A percentile compares a stretch with the other conserved stretches of the same genome.
Conservation (phyloP, 768 basidiomycete species). For the Lentinula aciculospora region DNA sequence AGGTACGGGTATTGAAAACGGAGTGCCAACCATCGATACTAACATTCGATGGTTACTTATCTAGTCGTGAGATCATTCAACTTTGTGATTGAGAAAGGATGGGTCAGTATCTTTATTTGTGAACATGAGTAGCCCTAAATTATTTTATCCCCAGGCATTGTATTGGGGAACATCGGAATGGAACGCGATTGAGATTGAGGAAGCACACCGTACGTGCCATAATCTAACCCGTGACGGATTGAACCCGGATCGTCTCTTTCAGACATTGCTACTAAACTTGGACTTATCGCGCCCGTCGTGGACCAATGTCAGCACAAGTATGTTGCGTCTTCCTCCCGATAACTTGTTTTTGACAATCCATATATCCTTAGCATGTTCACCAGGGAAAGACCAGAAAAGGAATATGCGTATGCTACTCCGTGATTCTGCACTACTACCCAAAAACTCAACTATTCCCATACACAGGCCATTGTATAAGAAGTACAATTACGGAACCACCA, state of each 20-base stretch:
- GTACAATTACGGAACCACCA: slow-evolving; percentile 63
- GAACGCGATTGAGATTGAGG: slow-evolving; percentile 64
- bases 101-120: slow-evolving; percentile 35
- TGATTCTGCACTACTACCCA: not conserved
- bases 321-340: slow-evolving; percentile 10
- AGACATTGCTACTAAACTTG: slow-evolving; percentile 66
- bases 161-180: slow-evolving; percentile 82
- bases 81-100: slow-evolving; percentile 67
- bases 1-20: not conserved
- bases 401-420: slow-evolving; percentile 49
- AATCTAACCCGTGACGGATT: slow-evolving; percentile 10
- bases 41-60: not conserved
- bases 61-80: slow-evolving; percentile 75
- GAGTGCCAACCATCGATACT: not conserved
- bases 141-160: no score
- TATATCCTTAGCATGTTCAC: slow-evolving; percentile 54
- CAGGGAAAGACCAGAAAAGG: slow-evolving; percentile 76
- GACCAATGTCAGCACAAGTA: slow-evolving; percentile 77
- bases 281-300: slow-evolving; percentile 62
- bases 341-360: not conserved
- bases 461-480: slow-evolving; percentile 57
- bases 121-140: no score
- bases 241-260: slow-evolving; percentile 13
- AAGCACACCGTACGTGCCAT: slow-evolving; percentile 46
- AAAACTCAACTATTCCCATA: not conserved